Conservation (phyloP, 2,329 filamentous ascomycete species). For the Alternaria panax region DNA sequence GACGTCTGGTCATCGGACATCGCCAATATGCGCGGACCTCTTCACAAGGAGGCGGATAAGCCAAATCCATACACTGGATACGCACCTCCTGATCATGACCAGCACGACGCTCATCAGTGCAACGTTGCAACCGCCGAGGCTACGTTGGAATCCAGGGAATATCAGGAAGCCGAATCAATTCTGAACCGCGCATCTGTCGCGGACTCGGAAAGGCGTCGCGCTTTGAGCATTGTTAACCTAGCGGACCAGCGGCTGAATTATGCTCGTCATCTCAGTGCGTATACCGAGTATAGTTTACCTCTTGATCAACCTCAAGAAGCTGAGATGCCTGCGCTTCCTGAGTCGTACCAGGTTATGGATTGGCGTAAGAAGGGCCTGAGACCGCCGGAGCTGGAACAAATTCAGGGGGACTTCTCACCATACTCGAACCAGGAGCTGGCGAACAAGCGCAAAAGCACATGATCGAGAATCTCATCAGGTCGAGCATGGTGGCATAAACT, state of each 20-base stretch:
- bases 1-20: background rate
- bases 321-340: background rate
- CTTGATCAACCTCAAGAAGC: background rate
- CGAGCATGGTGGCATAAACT: no score
- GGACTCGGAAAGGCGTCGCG: constrained; percentile 1
- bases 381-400: background rate
- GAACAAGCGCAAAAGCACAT: background rate
- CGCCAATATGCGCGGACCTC: background rate
- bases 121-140: background rate
- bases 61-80: background rate
- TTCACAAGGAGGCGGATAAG: background rate
- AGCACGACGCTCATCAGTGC: background rate
- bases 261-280: constrained; percentile 4
- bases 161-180: constrained; percentile 6
- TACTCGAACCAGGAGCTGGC: background rate
- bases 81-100: background rate
- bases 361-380: constrained; percentile 3
- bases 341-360: constrained; percentile 1
- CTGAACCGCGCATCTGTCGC: constrained; percentile 1
- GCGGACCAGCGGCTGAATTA: constrained; percentile 4
- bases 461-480: background rate
- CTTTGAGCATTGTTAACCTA: constrained; percentile 1
- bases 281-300: background rate
- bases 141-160: background rate
- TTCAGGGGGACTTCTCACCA: background rate